phyloP scores from a whole-genome alignment of 768 basidiomycete genomes.

The Tulasnella sp. region DNA sequence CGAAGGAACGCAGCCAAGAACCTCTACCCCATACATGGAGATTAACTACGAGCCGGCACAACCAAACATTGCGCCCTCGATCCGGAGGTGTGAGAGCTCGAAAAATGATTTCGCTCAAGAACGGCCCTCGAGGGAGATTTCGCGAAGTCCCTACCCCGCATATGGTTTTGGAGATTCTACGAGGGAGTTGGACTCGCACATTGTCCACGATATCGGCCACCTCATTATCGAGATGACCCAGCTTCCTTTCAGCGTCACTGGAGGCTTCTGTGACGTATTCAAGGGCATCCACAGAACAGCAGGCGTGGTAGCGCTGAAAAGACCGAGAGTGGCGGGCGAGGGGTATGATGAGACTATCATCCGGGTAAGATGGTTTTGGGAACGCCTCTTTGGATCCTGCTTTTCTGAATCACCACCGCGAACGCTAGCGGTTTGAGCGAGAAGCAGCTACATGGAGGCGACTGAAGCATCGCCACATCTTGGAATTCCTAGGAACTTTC shows the following conservation, averaged over 20 bases:
- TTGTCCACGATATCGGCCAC: not conserved
- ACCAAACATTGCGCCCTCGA: too few species aligned
- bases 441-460: not conserved
- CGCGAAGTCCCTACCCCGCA: too few species aligned
- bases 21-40: too few species aligned
- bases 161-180: too few species aligned
- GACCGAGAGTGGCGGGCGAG: not conserved
- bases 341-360: not conserved
- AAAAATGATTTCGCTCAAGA: too few species aligned
- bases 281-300: not conserved
- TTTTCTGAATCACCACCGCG: not conserved
- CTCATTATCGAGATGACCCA: not conserved
- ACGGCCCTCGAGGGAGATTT: too few species aligned
- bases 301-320: not conserved
- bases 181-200: too few species aligned
- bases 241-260: not conserved
- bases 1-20: too few species aligned
- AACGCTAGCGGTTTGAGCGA: not conserved
- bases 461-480: not conserved
- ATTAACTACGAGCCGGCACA: too few species aligned
- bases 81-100: too few species aligned
- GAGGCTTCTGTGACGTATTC: not conserved
- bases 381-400: not conserved
- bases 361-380: not conserved
- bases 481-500: not conserved